A percentile compares a stretch with the other conserved stretches of the same genome.
phyloP scores from a whole-genome alignment of 768 basidiomycete species.

The Hemileccinum impolitum region DNA sequence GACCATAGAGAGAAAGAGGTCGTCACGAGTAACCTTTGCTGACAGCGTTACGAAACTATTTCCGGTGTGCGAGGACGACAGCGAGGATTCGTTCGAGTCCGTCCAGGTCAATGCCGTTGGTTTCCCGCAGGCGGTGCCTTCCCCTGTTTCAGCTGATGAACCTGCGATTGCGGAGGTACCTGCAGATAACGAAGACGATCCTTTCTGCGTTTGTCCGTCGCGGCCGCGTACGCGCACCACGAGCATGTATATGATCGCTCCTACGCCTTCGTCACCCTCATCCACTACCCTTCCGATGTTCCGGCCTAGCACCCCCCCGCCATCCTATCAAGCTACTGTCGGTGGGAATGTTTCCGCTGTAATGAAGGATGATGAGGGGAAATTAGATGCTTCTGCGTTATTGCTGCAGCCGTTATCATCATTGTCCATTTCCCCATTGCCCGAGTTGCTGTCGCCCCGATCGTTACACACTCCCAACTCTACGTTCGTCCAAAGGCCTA shows the following conservation, averaged over 20 bases:
- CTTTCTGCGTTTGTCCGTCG: constrained; percentile 22
- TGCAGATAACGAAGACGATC: constrained; percentile 21
- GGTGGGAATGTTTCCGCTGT: not conserved
- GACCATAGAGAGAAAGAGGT: constrained; percentile 12
- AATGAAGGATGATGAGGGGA: constrained; percentile 1
- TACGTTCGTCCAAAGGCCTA: constrained; percentile 19
- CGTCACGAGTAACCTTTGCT: constrained; percentile 17
- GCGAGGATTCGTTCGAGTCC: constrained; percentile 33
- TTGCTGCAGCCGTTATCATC: constrained; percentile 28
- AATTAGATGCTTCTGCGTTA: constrained; percentile 24
- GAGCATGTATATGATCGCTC: constrained; percentile 23
- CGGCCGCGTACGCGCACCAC: constrained; percentile 26
- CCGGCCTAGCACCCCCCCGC: constrained; percentile 25
- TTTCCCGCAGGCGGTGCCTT: constrained; percentile 18
- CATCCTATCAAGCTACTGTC: constrained; percentile 18
- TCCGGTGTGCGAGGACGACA: constrained; percentile 31
- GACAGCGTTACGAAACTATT: constrained; percentile 23
- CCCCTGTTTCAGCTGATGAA: not conserved
- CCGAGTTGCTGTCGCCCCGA: constrained; percentile 2
- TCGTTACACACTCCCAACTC: constrained; percentile 11
- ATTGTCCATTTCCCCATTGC: constrained; percentile 11
- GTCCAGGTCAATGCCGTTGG: constrained; percentile 12
- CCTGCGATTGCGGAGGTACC: not conserved
- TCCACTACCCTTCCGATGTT: constrained; percentile 19
- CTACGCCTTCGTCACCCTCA: constrained; percentile 3